Percentiles rank a stretch among this genome's conserved stretches.
phyloP scores from a whole-genome alignment of 2,329 filamentous ascomycete species.

The Epichloe scottii region DNA sequence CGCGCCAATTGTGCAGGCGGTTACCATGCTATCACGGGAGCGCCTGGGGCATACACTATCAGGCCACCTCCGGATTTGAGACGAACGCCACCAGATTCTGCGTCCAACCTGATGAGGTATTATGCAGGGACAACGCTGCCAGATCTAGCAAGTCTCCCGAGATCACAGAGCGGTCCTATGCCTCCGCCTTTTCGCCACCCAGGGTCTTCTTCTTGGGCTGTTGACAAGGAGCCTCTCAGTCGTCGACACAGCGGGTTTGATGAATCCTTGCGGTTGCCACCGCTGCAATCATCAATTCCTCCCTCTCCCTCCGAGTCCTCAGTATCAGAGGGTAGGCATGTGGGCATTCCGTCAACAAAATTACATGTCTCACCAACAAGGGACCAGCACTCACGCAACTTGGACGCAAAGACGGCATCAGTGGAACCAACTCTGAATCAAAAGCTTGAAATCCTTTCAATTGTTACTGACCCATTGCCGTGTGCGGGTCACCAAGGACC shows the following conservation, averaged over 20 bases:
- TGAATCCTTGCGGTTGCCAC: conserved; percentile 40
- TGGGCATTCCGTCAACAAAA: conserved; percentile 16
- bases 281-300: conserved; percentile 33
- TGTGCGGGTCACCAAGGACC: conserved; percentile 20
- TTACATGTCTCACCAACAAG: conserved; percentile 10
- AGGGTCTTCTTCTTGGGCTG: conserved; percentile 14
- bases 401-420: conserved; percentile 22
- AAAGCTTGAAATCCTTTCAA: conserved; percentile 65
- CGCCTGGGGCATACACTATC: conserved; percentile 5
- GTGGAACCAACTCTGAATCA: conserved; percentile 51
- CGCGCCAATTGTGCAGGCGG: conserved; percentile 36
- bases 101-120: conserved; percentile 8
- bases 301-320: conserved; percentile 17
- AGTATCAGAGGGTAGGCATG: conserved; percentile 15
- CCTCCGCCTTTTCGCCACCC: conserved; percentile 41
- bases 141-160: conserved; percentile 17
- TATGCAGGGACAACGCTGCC: conserved; percentile 17
- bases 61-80: conserved; percentile 7
- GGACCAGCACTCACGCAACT: background rate
- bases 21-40: conserved; percentile 17
- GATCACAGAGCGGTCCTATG: conserved; percentile 31
- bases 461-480: conserved; percentile 58
- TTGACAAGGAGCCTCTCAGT: conserved; percentile 17
- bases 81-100: conserved; percentile 13
- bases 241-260: conserved; percentile 37